Conservation (phyloP, 2,329 filamentous ascomycete genomes). For the Diaporthe nobilis region DNA sequence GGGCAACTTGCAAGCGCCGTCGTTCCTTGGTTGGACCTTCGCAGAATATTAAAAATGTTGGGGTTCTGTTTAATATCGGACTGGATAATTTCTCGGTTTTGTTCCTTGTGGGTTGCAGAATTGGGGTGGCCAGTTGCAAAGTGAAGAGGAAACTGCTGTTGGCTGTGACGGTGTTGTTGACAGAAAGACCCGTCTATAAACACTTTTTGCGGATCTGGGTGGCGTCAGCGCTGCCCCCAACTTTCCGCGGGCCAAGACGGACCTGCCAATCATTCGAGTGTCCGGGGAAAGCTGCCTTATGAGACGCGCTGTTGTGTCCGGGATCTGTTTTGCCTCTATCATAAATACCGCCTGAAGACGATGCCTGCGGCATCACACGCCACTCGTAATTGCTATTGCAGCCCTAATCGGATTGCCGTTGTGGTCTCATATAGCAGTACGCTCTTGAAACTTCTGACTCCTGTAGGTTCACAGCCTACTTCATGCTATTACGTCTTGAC, state of each 20-base stretch:
- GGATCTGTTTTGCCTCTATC: conserved; percentile 2
- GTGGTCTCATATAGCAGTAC: neutral
- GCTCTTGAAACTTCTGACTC: conserved; percentile 1
- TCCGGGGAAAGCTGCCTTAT: neutral
- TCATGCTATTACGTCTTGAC: neutral
- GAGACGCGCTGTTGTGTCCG: neutral
- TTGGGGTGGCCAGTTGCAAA: too few relatives aligned
- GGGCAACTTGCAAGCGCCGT: neutral
- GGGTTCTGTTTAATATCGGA: too few relatives aligned
- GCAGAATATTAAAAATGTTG: too few relatives aligned
- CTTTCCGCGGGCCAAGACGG: neutral
- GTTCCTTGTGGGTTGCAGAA: too few relatives aligned
- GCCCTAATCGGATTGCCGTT: neutral
- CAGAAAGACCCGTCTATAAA: too few relatives aligned
- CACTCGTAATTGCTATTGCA: neutral
- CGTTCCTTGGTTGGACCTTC: too few relatives aligned
- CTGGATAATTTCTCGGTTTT: too few relatives aligned
- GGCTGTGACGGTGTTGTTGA: too few relatives aligned
- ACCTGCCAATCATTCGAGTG: neutral
- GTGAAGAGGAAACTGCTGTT: too few relatives aligned
- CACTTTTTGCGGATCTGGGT: neutral
- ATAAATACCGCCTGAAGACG: neutral
- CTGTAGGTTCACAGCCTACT: neutral
- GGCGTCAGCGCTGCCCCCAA: neutral
- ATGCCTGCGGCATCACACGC: neutral